Base-by-base conservation (phyloP, 164 flowering plant genomes). In the Chimonanthus praecox region DNA sequence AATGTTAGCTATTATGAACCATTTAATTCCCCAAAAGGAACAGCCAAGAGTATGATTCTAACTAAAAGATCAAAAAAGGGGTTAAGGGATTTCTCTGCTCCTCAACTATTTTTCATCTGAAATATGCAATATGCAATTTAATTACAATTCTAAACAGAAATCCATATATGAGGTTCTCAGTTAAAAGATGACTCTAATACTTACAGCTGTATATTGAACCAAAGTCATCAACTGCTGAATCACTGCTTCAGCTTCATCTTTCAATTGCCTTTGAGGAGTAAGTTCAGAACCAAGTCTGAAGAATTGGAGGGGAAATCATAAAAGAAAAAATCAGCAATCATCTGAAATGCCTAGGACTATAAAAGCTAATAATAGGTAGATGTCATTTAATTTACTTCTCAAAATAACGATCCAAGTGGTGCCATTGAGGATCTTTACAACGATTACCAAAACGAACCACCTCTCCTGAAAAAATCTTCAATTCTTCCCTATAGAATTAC, bases 361-460 rank as follows among this genome's bases (percentile, higher is more conserved):
- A 68, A 71, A 75, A 43, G 20, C 64, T 18, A 67, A 69, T n/a
- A 64, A 9, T 58, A 63, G 44, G 16, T 10, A 75, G 16, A 78
- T 11, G 71, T 16, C 11, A 62, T 60, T 50, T 16, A 16, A 72
- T 82, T 21, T 89, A 94, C 98, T 88, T 91, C 70, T 86, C 94
- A 81, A 94, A 89, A 72, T 88, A 94, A 21, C 97, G 92, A 62
- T 88, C 91, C 83, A 94, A 83, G 77, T 89, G 82, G 83, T 94
- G 98, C 91, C 92, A 94, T 74, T 94, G 95, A 77, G 95, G 95
- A 86, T 94, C 97, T 85, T 87, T 94, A 80, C 98, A 94, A 13
- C 94, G 92, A 82, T 94, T 89, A 70, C 98, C 98, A 83, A 94
- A 94, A 9, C 98, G 90, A 62, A 94, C 86, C 48, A 94, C 97